phyloP scores from a whole-genome alignment of 2,329 filamentous ascomycete species.

The Sclerotinia glacialis region DNA sequence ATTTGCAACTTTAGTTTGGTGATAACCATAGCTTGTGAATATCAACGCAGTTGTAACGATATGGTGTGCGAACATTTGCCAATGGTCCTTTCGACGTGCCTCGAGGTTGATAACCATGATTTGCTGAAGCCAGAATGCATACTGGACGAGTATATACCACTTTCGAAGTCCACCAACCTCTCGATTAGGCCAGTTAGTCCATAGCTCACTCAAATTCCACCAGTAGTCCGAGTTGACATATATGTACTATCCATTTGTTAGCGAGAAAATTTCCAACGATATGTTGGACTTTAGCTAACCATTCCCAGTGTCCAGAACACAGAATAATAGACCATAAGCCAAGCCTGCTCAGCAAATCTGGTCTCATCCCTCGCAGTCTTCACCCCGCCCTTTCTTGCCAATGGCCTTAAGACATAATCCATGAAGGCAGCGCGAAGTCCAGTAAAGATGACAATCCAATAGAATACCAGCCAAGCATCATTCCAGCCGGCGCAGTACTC shows the following conservation, averaged over 20 bases:
- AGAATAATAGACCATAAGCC: slow-evolving; percentile 80
- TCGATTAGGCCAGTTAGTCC: slow-evolving; percentile 79
- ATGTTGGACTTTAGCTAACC: slow-evolving; percentile 50
- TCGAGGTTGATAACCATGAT: slow-evolving; percentile 94
- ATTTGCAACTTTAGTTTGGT: slow-evolving; percentile 83
- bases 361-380: slow-evolving; percentile 71
- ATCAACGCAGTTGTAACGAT: slow-evolving; percentile 83
- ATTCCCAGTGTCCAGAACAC: slow-evolving; percentile 81
- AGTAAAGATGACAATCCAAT: slow-evolving; percentile 82
- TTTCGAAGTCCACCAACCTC: slow-evolving; percentile 75
- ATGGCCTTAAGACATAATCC: slow-evolving; percentile 80
- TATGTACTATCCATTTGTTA: slow-evolving; percentile 61
- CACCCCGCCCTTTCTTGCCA: slow-evolving; percentile 71
- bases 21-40: slow-evolving; percentile 78
- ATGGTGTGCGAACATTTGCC: slow-evolving; percentile 95
- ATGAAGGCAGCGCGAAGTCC: slow-evolving; percentile 79
- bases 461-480: slow-evolving; percentile 73
- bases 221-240: slow-evolving; percentile 76
- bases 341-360: slow-evolving; percentile 91
- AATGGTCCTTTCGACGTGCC: slow-evolving; percentile 88
- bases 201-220: slow-evolving; percentile 73
- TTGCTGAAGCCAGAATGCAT: slow-evolving; percentile 92
- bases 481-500: slow-evolving; percentile 75
- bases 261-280: slow-evolving; percentile 13
- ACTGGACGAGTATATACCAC: slow-evolving; percentile 84